Evolutionary conservation across 2,329 filamentous ascomycete genomes (phyloP).

Genomic region (Microascus cirrosus): DNA sequence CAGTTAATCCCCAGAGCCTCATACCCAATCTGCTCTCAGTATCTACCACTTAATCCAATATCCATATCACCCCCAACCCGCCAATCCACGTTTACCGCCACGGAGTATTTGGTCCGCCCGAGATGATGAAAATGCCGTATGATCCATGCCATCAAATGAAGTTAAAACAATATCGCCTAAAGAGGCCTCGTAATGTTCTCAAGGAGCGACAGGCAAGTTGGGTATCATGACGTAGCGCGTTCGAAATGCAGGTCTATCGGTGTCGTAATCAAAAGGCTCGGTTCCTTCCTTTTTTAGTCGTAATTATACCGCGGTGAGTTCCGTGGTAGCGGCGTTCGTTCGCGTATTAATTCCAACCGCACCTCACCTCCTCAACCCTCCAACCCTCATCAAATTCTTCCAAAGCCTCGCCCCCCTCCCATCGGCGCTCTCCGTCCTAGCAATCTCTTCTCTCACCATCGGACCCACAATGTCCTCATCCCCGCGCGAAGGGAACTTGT

Average conservation of each 20-base stretch:
- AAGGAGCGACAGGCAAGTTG: background rate
- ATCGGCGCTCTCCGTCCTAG: slow-evolving; percentile 29
- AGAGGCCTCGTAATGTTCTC: background rate
- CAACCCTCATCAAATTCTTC: slow-evolving; percentile 9
- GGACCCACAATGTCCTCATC: slow-evolving; percentile 91
- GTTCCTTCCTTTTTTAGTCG: background rate
- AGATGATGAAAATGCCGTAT: background rate
- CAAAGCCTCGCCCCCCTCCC: slow-evolving; percentile 33
- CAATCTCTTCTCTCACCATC: slow-evolving; percentile 57
- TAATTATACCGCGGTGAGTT: background rate
- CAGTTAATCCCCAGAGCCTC: no score
- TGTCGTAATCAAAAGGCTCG: background rate
- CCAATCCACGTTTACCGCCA: background rate
- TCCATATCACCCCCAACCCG: background rate
- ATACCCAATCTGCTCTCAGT: no score
- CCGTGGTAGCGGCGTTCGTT: background rate
- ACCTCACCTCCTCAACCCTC: slow-evolving; percentile 1
- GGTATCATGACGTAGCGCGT: background rate
- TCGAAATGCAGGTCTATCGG: background rate
- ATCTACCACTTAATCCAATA: no score
- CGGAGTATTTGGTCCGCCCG: background rate
- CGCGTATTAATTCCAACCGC: background rate
- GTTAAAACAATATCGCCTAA: background rate
- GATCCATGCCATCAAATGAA: background rate
- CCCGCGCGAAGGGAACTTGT: slow-evolving; percentile 80